Evolutionary conservation across 2,329 filamentous ascomycete genomes (phyloP), one percentile per base, ranked within the genome.

Genomic region (Ramularia collo-cygni): DNA sequence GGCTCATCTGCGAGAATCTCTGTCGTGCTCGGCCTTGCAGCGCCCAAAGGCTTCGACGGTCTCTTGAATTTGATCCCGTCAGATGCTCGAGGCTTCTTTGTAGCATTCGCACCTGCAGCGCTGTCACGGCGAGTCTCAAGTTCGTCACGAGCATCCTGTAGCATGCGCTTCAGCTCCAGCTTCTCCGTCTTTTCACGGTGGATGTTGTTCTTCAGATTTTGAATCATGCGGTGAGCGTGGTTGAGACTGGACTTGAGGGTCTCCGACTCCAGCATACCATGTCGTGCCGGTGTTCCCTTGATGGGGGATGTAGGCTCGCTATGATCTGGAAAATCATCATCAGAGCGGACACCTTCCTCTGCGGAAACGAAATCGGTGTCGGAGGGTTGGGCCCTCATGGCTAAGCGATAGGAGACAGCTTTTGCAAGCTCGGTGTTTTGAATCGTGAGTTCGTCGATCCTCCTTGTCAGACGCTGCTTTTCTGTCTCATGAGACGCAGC

Each of bases 151-250:
- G 90, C 83, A 56, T 98, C 92, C 66, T 96, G 90, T 19, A 96
- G 77, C 76, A 98, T 86, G 44, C 90, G 84, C 65, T 87, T 89
- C 38, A 96, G 76, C 64, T 98, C 92, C 18, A 96, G 77, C 71
- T 95, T 98, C 64, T 98, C 92, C 0, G 90, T 95, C 79, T 96
- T 98, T 64, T 98, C 92, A 24, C 92, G 84, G 63, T 98, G 90
- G 33, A 96, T 85, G 56, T 89, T 94, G 62, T 84, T 88, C 64
- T 94, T 88, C 53, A 96, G 77, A 56, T 87, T 94, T 62, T 96
- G 90, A 43, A 98, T 95, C 67, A 94, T 95, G 42, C 90, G 80
- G 62, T 96, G 92, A 28, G 92, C 90, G 61, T 98, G 92, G 52
- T 88, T 83, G 18, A 96, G 74, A 17, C 90, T 95, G 38, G 89